These are phyloP conservation scores for Botrytis pseudocinerea DNA, from an alignment of 2,329 filamentous ascomycete genomes.

Conservation along the genomic window DNA sequence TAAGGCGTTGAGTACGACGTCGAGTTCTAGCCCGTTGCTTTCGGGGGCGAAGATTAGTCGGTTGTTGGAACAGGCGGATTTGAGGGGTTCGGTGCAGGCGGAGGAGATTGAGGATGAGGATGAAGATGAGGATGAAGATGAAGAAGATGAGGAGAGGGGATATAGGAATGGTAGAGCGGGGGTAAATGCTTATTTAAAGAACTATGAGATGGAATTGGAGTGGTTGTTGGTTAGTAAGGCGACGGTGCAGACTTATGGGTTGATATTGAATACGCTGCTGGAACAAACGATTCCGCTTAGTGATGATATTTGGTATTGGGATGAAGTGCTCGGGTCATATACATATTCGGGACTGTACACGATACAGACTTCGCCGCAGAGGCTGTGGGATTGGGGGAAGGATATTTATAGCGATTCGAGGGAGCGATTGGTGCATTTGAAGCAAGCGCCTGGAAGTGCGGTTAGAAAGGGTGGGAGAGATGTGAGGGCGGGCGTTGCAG, in stretches of 20 bases:
- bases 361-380: slow-evolving; percentile 77
- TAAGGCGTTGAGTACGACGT: slow-evolving; percentile 69
- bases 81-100: slow-evolving; percentile 45
- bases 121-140: slow-evolving; percentile 40
- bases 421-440: slow-evolving; percentile 36
- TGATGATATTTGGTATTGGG: slow-evolving; percentile 95
- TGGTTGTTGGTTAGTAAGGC: slow-evolving; percentile 92
- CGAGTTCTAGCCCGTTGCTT: slow-evolving; percentile 64
- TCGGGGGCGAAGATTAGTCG: slow-evolving; percentile 58
- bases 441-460: slow-evolving; percentile 35
- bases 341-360: slow-evolving; percentile 79
- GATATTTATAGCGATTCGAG: slow-evolving; percentile 64
- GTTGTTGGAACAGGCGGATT: slow-evolving; percentile 63
- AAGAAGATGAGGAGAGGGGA: slow-evolving; percentile 38
- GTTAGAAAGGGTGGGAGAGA: slow-evolving; percentile 31
- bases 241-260: slow-evolving; percentile 84
- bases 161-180: background rate
- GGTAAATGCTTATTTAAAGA: slow-evolving; percentile 42
- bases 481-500: slow-evolving; percentile 45
- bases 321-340: slow-evolving; percentile 78
- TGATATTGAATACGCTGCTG: slow-evolving; percentile 73
- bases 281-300: slow-evolving; percentile 81
- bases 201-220: slow-evolving; percentile 76
- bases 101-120: slow-evolving; percentile 43
- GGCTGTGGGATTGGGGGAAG: slow-evolving; percentile 70